These are phyloP conservation scores for Dioszegia hungarica DNA, from an alignment of 768 basidiomycete genomes.

Conservation along the genomic window DNA sequence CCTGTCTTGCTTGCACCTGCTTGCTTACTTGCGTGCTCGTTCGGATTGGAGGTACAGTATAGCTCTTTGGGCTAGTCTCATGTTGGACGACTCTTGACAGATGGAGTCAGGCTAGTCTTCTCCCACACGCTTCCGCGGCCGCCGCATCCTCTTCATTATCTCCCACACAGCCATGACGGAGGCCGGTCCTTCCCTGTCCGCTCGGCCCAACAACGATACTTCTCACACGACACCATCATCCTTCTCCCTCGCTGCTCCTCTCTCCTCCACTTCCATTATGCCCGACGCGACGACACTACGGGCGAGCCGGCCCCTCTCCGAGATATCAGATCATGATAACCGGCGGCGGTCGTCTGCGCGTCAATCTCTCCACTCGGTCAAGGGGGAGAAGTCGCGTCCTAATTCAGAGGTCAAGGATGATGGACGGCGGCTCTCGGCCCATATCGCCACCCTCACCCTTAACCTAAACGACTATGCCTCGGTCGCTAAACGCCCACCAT, in stretches of 20 bases:
- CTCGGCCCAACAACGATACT: not conserved
- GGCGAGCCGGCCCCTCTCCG: slow-evolving; percentile 26
- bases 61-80: too few relatives aligned
- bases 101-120: not conserved
- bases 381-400: slow-evolving; percentile 14
- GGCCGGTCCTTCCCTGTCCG: slow-evolving; percentile 3
- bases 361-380: slow-evolving; percentile 16
- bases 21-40: too few relatives aligned
- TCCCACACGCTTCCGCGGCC: not conserved
- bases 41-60: too few relatives aligned
- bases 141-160: not conserved
- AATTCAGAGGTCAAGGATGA: slow-evolving; percentile 21
- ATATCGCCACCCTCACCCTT: slow-evolving; percentile 31
- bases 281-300: not conserved
- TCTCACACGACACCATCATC: not conserved
- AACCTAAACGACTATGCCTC: slow-evolving; percentile 37
- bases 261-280: not conserved
- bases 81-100: not conserved
- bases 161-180: slow-evolving; percentile 9
- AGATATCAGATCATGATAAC: slow-evolving; percentile 34
- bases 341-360: slow-evolving; percentile 15
- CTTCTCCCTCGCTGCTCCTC: not conserved
- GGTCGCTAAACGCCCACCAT: slow-evolving; percentile 2
- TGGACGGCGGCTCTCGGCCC: not conserved
- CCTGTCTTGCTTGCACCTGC: too few relatives aligned